Base-by-base conservation (phyloP, 768 basidiomycete species). In the Roridomyces roridus region DNA sequence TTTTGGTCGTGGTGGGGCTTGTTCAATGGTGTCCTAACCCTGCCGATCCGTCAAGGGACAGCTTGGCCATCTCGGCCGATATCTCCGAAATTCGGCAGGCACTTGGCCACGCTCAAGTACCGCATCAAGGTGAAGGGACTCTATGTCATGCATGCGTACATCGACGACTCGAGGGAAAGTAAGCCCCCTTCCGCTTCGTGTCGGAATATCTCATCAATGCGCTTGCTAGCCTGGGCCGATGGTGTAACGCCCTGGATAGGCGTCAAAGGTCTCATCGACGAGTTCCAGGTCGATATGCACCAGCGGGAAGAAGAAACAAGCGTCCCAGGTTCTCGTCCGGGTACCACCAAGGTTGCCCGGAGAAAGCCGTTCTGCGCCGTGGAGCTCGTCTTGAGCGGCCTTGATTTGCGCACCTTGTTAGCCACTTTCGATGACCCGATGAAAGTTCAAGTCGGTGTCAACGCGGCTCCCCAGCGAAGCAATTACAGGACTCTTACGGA, bases 1-100 rank as follows among this genome's bases (percentile, higher is more conserved):
- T 98, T 98, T 74, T 92, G 89, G 84, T 82, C 88, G 1, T 97
- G 95, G 96, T 96, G 92, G 84, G 78, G 80, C 35, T 76, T 95
- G 5, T 98, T 98, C 66, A 89, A 95, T 66, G 79, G 85, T 47
- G 80, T 80, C 10, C 74, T 93, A 56, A 87, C 91, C 1, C 77
- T 96, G 9, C 94, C 94, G 1, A 89, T 95, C 41, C 87, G 94
- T 9, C 92, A 96, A 67, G 96, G 96, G n/a, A 80, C 78, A 12
- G 86, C 90, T 43, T 94, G 90, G 72, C 87, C 88, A 2, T 77
- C 79, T 39, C 85, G 87, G 24, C 80, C 81, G 1, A 79, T 87
- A 12, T 90, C 93, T 0, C 92, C 91, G 12, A 97, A 97, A 74
- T 87, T 98, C 65, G 87, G 92, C 34, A 84, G 88, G 34, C 92